Conservation (phyloP, 2,329 filamentous ascomycete species). For the Samsoniella hepiali region DNA sequence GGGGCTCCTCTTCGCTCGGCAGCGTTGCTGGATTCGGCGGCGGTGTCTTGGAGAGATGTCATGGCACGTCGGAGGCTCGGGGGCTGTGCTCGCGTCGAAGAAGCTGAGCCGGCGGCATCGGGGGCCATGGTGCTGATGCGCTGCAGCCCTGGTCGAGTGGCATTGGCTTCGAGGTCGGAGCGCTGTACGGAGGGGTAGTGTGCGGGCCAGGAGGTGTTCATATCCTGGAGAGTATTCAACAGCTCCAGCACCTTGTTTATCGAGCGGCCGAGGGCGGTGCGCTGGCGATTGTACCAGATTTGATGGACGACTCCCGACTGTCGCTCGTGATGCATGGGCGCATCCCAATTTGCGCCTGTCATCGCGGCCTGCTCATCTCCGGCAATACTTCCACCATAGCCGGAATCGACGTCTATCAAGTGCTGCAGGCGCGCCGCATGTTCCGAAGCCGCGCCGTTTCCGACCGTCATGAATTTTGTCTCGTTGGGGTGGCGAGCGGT, state of each 20-base stretch:
- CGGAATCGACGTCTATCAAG: constrained; percentile 82
- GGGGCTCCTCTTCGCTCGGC: constrained; percentile 58
- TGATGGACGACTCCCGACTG: constrained; percentile 86
- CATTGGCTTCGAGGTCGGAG: constrained; percentile 54
- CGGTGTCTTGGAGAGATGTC: constrained; percentile 58
- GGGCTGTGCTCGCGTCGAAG: constrained; percentile 42
- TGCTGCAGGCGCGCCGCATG: constrained; percentile 78
- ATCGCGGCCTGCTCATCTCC: constrained; percentile 55
- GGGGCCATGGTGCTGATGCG: constrained; percentile 13
- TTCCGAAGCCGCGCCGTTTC: constrained; percentile 74
- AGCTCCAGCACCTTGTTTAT: constrained; percentile 85
- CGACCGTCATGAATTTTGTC: constrained; percentile 84
- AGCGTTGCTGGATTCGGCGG: constrained; percentile 69
- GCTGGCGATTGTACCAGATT: constrained; percentile 91
- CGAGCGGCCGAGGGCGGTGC: constrained; percentile 78
- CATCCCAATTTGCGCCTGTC: constrained; percentile 47
- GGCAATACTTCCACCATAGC: constrained; percentile 78
- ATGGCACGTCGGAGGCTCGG: constrained; percentile 62
- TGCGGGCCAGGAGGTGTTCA: constrained; percentile 89
- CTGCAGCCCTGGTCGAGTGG: constrained; percentile 51
- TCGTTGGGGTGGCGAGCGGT: constrained; percentile 29
- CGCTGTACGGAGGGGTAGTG: constrained; percentile 86
- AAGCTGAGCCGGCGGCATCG: constrained; percentile 47
- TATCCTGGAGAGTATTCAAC: constrained; percentile 77
- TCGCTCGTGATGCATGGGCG: constrained; percentile 40